Percentiles rank a stretch among this genome's conserved stretches.
Conservation (phyloP, 345 rosid species). For the Brassica nigra region DNA sequence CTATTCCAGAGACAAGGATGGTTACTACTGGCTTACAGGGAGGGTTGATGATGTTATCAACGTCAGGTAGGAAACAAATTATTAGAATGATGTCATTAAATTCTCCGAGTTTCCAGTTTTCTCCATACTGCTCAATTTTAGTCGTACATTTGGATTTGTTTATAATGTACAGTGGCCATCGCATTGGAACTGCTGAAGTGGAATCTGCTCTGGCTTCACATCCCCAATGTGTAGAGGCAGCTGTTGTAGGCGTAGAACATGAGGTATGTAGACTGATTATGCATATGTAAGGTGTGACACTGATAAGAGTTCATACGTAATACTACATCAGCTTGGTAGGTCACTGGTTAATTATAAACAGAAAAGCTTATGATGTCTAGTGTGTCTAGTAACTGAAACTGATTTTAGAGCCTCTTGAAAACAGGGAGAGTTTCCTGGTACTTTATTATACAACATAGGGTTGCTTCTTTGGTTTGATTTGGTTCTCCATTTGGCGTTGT, state of each 20-base stretch:
- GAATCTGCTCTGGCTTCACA: conserved; percentile 98
- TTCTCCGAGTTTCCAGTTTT: background rate
- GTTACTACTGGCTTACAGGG: conserved; percentile 96
- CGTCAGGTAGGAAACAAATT: conserved; percentile 63
- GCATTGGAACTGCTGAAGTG: conserved; percentile 98
- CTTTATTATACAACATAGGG: background rate
- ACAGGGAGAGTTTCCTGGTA: background rate
- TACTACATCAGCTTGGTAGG: background rate
- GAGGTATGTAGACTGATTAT: conserved; percentile 56
- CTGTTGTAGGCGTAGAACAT: conserved; percentile 93
- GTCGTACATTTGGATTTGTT: background rate
- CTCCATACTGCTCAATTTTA: background rate
- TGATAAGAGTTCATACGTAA: background rate
- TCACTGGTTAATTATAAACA: background rate
- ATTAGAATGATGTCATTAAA: background rate
- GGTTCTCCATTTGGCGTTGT: conserved; percentile 1
- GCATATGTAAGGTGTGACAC: conserved; percentile 9
- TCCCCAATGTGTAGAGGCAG: conserved; percentile 97
- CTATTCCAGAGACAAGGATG: conserved; percentile 88
- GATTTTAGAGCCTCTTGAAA: background rate
- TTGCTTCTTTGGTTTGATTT: background rate
- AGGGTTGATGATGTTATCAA: conserved; percentile 99
- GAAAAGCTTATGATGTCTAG: conserved; percentile 1
- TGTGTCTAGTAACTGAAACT: background rate
- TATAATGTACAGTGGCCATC: conserved; percentile 71